Base-by-base conservation (phyloP, 768 basidiomycete genomes). In the Pleurotus tuoliensis region DNA sequence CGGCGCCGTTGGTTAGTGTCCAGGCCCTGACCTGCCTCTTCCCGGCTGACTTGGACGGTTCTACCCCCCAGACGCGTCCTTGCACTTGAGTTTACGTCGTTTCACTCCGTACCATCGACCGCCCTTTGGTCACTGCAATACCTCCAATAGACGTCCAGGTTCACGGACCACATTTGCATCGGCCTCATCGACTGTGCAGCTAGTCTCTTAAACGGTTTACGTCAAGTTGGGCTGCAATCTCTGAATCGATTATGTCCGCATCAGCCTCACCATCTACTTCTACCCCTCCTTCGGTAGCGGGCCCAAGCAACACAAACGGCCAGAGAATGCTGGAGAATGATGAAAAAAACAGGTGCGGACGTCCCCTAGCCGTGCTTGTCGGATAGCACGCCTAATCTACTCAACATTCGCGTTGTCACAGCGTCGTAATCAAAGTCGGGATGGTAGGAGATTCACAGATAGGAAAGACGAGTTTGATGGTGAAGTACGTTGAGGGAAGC, bases 391-490 rank as follows among this genome's bases (percentile, higher is more conserved):
- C 15, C 11, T 45, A 18, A 22, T 44, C 34, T 46, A 52, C 40
- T 51, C 16, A 47, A 40, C 38, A 9, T 39, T 45, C 34, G 47
- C 30, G 41, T 58, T 52, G 6, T 24, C 15, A n/a, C 53, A 90
- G 92, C 69, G 92, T 97, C 64, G 94, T 96, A 53, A 91, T 97
- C 72, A 98, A 99, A 73, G 96, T 99, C 50, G 96, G 96, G 56
- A 99, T 99, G 96, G 94, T 99, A 47, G 97, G 97, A 49, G 96
- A 99, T 78, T 94, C 94, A 67, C 96, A 98, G 78, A 98, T 98
- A 68, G 95, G 96, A 64, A 98, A 98, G 82, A 98, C 96, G 61
- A 94, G 92, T 74, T 80, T 98, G 70, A 98, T 98, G 96, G 95
- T 98, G 73, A 98, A 98, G 77, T 98, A 98, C 68, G 95, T 98